Evolutionary conservation across 2,329 filamentous ascomycete species (phyloP), one percentile per base, ranked within the genome.

Genomic region (Esteya vermicola): DNA sequence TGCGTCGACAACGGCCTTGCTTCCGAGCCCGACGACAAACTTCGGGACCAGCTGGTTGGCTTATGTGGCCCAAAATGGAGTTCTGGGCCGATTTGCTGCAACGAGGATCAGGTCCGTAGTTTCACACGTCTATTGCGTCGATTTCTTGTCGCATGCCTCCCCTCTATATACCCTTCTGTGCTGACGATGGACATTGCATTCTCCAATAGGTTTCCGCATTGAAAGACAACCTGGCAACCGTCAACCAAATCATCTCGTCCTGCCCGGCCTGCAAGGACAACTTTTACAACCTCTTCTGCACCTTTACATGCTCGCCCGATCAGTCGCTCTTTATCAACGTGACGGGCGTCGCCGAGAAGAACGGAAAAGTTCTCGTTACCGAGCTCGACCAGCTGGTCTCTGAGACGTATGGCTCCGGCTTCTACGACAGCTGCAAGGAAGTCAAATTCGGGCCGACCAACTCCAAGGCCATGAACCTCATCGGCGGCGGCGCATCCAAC

Each of bases 231-330:
- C 71, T 98, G 43, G 81, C 84, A 49, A 85, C 85, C 19, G 89
- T 86, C 2, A 85, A 88, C 51, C 78, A 81, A 43, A 81, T 98
- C 54, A 86, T 98, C 56, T 79, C 86, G 21, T 85, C 86, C 9
- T 98, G 91, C 57, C 91, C 91, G 2, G 91, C 93, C 25, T 98
- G 91, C 72, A 93, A 91, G 60, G 81, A 88, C 52, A 98, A 98
- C 66, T 98, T 98, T 67, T 96, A 85, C 68, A 93, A 98, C 63
- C 69, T 93, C 33, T 98, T 98, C 60, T 98, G 91, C 64, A 93
- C 86, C 5, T 96, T 98, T 55, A 96, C 88, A 3, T 98, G 93
- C 64, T 98, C 91, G 5, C 89, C 93, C 6, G 82, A 98, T 53
- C 91, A 98, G 57, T 95, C 86, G 0, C 67, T 93, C 0, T 98